These are phyloP conservation scores for Fusarium coffeatum DNA, from an alignment of 2,329 filamentous ascomycete genomes.

Conservation along the genomic window DNA sequence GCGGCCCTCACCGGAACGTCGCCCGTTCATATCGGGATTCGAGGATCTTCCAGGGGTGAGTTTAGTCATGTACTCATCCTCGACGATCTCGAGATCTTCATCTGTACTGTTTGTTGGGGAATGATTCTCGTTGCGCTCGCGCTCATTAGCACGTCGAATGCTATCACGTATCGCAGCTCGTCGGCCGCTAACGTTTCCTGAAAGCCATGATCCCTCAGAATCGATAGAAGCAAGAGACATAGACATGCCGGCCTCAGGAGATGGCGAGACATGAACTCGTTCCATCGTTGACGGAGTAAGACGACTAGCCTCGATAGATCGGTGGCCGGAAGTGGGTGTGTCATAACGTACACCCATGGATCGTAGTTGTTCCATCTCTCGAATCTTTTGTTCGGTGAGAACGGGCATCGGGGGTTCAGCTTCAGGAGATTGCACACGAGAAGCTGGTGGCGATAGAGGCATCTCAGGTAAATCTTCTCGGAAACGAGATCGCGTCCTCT, in stretches of 20 bases:
- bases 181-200: conserved; percentile 71
- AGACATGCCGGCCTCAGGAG: conserved; percentile 74
- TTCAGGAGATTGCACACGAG: conserved; percentile 82
- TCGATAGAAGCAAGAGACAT: conserved; percentile 94
- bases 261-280: conserved; percentile 49
- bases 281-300: conserved; percentile 41
- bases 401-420: conserved; percentile 59
- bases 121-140: conserved; percentile 45
- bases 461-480: conserved; percentile 91
- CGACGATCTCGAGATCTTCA: conserved; percentile 70
- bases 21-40: conserved; percentile 47
- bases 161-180: conserved; percentile 60
- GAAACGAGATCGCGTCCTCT: conserved; percentile 89
- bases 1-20: conserved; percentile 63
- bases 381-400: conserved; percentile 45
- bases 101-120: conserved; percentile 61
- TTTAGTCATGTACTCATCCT: conserved; percentile 80
- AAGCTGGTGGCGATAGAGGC: conserved; percentile 86
- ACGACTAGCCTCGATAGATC: conserved; percentile 50
- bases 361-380: conserved; percentile 43
- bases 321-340: conserved; percentile 59
- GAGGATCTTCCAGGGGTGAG: conserved; percentile 48
- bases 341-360: conserved; percentile 55
- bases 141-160: conserved; percentile 49
- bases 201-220: conserved; percentile 96